Percentiles rank a stretch among this genome's conserved stretches.
Evolutionary conservation across 2,329 filamentous ascomycete species (phyloP).

Genomic region (Phaeosphaeria sp.): DNA sequence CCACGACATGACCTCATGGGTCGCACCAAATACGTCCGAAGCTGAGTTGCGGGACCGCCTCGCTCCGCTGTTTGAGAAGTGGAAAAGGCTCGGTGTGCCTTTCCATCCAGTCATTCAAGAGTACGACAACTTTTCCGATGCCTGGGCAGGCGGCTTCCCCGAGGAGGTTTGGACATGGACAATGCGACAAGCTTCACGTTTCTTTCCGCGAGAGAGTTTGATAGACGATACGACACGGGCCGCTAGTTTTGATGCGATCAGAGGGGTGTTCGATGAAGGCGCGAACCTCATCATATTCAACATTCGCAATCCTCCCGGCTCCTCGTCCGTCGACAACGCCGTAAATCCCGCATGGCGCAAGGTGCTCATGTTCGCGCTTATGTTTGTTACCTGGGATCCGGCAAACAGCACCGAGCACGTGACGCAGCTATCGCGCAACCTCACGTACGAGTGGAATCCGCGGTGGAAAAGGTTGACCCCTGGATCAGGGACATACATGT

Average conservation of each 20-base stretch:
- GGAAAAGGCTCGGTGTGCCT: background rate
- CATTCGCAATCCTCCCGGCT: constrained; percentile 28
- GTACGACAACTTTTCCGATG: background rate
- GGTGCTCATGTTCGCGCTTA: constrained; percentile 18
- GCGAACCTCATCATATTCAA: background rate
- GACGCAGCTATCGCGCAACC: background rate
- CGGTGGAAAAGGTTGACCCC: background rate
- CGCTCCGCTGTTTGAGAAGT: background rate
- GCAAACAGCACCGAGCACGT: background rate
- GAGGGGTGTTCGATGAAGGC: constrained; percentile 4
- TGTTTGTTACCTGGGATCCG: background rate
- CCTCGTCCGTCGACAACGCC: constrained; percentile 28
- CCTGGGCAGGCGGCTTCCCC: background rate
- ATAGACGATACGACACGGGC: background rate
- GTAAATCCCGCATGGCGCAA: constrained; percentile 27
- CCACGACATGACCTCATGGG: background rate
- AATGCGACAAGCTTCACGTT: background rate
- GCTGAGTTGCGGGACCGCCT: background rate
- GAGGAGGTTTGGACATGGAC: background rate
- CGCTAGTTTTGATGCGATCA: constrained; percentile 19
- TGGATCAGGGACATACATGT: background rate
- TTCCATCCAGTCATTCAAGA: background rate
- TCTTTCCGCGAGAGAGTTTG: background rate
- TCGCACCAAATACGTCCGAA: background rate
- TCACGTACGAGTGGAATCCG: background rate